Percentiles rank a stretch among this genome's conserved stretches.
Conservation (phyloP, 768 basidiomycete species). For the Albatrellus ellisii region DNA sequence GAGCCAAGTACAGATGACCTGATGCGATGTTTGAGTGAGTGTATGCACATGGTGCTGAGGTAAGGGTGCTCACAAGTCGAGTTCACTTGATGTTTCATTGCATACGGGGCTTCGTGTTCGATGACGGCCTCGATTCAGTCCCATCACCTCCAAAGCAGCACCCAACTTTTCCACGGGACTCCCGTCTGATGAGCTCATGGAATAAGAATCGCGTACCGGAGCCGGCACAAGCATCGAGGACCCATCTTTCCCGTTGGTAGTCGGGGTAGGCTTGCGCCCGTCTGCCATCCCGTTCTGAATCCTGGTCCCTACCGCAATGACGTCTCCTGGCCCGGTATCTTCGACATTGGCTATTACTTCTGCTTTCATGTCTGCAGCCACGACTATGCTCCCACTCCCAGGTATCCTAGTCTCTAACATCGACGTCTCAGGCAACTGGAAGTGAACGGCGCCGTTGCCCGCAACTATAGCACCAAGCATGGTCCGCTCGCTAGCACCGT, state of each 20-base stretch:
- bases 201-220: slow-evolving; percentile 18
- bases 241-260: slow-evolving; percentile 3
- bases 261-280: not conserved
- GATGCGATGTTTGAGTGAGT: not conserved
- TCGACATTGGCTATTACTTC: too few relatives aligned
- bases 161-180: slow-evolving; percentile 28
- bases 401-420: too few relatives aligned
- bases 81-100: slow-evolving; percentile 26
- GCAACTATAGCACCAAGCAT: not conserved
- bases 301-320: too few relatives aligned
- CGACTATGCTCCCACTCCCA: too few relatives aligned
- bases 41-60: not conserved
- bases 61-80: slow-evolving; percentile 30
- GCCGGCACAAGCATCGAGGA: slow-evolving; percentile 16
- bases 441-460: not conserved
- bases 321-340: too few relatives aligned
- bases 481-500: not conserved
- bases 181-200: slow-evolving; percentile 36
- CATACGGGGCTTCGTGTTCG: slow-evolving; percentile 38
- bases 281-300: too few relatives aligned
- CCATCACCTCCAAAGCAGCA: slow-evolving; percentile 22
- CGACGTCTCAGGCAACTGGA: not conserved
- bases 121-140: slow-evolving; percentile 35
- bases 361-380: too few relatives aligned
- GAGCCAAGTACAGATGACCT: slow-evolving; percentile 27